A percentile compares a stretch with the other conserved stretches of the same genome.
These are phyloP conservation scores for Dalbergia cultrata DNA, from an alignment of 306 rosid species.

Conservation along the genomic window DNA sequence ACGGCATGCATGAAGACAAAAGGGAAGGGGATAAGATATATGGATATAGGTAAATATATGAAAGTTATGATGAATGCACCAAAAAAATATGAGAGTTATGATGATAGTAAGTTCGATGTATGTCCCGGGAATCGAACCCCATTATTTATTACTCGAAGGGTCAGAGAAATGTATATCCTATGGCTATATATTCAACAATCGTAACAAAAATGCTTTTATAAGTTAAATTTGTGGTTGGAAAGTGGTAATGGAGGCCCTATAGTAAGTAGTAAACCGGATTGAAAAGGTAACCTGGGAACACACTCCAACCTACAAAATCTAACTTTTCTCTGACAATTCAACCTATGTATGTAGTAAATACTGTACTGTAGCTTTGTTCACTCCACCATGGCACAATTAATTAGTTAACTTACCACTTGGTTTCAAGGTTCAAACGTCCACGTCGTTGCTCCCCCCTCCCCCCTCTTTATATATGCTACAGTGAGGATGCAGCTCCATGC, in stretches of 20 bases:
- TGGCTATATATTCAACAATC: constrained; percentile 27
- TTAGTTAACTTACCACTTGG: background rate
- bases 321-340: constrained; percentile 32
- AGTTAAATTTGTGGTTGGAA: constrained; percentile 55
- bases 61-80: background rate
- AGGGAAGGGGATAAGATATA: too few species aligned
- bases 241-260: constrained; percentile 17
- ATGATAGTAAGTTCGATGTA: constrained; percentile 43
- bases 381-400: too few species aligned
- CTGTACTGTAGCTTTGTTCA: constrained; percentile 13
- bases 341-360: background rate
- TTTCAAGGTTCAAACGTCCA: constrained; percentile 12
- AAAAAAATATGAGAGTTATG: constrained; percentile 3
- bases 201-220: constrained; percentile 21
- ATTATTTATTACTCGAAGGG: constrained; percentile 38
- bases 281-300: constrained; percentile 10
- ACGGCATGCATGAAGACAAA: background rate
- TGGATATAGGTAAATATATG: too few species aligned
- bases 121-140: constrained; percentile 28
- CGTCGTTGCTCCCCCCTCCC: constrained; percentile 21
- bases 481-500: constrained; percentile 32
- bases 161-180: constrained; percentile 3
- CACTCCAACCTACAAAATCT: constrained; percentile 8
- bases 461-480: constrained; percentile 46
- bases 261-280: constrained; percentile 8